Percentiles rank a stretch among this genome's conserved stretches.
Evolutionary conservation across 2,329 filamentous ascomycete species (phyloP).

Genomic region (Nemania serpens): DNA sequence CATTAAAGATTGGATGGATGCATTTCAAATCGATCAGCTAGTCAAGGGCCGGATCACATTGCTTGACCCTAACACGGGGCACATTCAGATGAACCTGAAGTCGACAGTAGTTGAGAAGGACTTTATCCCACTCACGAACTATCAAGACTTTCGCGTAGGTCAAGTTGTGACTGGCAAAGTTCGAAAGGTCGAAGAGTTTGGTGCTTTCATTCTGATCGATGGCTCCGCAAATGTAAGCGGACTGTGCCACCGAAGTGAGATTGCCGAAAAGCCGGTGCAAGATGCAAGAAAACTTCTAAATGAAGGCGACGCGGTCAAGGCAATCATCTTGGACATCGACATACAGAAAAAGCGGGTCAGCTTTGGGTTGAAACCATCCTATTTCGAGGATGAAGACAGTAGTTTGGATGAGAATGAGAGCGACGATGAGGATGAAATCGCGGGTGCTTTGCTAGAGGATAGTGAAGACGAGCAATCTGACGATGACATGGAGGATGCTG

Average conservation of each 20-base stretch:
- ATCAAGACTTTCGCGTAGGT: constrained; percentile 77
- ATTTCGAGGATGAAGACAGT: constrained; percentile 70
- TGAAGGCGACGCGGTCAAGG: constrained; percentile 92
- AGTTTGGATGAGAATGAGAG: constrained; percentile 54
- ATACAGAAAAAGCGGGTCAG: constrained; percentile 76
- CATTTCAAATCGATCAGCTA: constrained; percentile 86
- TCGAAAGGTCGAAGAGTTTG: constrained; percentile 92
- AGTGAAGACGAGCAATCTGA: constrained; percentile 46
- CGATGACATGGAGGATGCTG: constrained; percentile 52
- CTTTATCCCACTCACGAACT: constrained; percentile 73
- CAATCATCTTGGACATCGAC: constrained; percentile 81
- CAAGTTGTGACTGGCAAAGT: constrained; percentile 88
- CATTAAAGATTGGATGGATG: constrained; percentile 93
- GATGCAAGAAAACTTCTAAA: constrained; percentile 90
- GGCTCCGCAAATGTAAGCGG: constrained; percentile 88
- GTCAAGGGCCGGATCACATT: constrained; percentile 84
- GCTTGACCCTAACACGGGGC: constrained; percentile 69
- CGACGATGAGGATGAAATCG: constrained; percentile 50
- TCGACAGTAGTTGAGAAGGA: constrained; percentile 79
- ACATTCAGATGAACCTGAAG: constrained; percentile 86
- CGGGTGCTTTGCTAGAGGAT: constrained; percentile 48
- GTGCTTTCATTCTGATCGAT: constrained; percentile 91
- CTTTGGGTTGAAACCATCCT: constrained; percentile 90
- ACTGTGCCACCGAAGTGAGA: constrained; percentile 88
- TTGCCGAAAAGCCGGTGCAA: constrained; percentile 81